These are phyloP conservation scores for Buddleja alternifolia DNA, from an alignment of 257 asterid species.

Conservation along the genomic window DNA sequence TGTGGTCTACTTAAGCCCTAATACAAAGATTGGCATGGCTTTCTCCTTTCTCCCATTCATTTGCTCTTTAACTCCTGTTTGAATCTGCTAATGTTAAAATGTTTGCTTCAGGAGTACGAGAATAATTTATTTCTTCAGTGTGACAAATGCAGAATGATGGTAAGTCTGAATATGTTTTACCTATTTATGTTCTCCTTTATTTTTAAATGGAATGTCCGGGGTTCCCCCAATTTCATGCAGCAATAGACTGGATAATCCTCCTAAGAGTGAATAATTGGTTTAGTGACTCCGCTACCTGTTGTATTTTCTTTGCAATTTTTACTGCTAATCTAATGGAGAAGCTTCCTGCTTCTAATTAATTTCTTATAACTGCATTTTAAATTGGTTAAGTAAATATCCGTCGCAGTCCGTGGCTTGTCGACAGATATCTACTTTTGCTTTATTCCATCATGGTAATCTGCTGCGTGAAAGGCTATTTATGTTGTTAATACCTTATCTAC, in stretches of 20 bases:
- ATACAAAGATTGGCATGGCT: constrained; percentile 14
- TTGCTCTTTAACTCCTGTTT: no score
- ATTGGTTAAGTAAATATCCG: constrained; percentile 13
- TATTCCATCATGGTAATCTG: constrained; percentile 24
- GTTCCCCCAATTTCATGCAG: constrained; percentile 18
- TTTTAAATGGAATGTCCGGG: background rate
- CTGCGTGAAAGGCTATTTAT: constrained; percentile 9
- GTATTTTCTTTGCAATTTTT: background rate
- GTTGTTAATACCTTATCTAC: constrained; percentile 21
- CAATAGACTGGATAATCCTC: constrained; percentile 2
- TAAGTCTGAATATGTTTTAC: constrained; percentile 37
- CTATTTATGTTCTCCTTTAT: constrained; percentile 25
- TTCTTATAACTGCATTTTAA: constrained; percentile 23
- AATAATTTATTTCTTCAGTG: constrained; percentile 96
- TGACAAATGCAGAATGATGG: constrained; percentile 99
- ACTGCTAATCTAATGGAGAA: constrained; percentile 10
- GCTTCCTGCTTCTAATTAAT: constrained; percentile 19
- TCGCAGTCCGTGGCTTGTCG: constrained; percentile 13
- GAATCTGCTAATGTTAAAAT: constrained; percentile 33
- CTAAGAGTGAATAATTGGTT: constrained; percentile 14
- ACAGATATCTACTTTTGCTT: constrained; percentile 19
- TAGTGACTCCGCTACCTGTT: constrained; percentile 12
- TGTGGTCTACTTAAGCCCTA: constrained; percentile 22
- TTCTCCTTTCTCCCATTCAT: constrained; percentile 15
- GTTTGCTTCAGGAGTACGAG: constrained; percentile 89